Evolutionary conservation across 192 early-diverging fungal genomes (phyloP).

Genomic region (Coemansia aciculifera): DNA sequence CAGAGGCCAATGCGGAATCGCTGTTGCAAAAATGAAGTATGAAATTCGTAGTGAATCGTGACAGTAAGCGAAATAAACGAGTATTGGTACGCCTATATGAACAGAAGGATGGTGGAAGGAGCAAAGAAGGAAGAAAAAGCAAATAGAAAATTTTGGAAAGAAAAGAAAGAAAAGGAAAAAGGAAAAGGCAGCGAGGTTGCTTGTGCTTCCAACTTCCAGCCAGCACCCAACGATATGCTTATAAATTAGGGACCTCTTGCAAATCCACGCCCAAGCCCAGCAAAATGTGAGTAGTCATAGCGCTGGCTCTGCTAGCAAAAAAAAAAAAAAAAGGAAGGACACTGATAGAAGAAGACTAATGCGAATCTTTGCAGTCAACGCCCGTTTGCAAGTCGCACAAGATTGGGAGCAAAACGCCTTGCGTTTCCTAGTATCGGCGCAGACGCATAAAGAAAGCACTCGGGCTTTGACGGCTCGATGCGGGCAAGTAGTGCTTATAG

Average conservation of each 20-base stretch:
- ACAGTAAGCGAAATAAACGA: background rate
- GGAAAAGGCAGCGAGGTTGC: background rate
- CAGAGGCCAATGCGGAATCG: background rate
- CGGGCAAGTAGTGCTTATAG: conserved; percentile 85
- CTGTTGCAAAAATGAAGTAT: background rate
- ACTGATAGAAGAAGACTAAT: background rate
- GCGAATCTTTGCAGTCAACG: background rate
- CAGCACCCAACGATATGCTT: too few species aligned
- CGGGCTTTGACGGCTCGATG: conserved; percentile 68
- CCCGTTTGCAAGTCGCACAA: background rate
- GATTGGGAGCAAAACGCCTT: background rate
- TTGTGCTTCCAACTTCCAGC: background rate
- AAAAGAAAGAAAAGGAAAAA: background rate
- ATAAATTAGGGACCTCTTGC: background rate
- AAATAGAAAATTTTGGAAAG: conserved; percentile 3
- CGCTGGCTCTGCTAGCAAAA: background rate
- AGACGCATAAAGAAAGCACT: conserved; percentile 89
- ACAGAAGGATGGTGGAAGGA: conserved; percentile 7
- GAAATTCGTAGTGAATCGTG: background rate
- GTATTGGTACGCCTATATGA: background rate
- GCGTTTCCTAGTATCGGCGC: conserved; percentile 56
- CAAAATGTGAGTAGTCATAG: background rate
- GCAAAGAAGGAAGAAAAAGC: conserved; percentile 1
- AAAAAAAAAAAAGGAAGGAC: background rate
- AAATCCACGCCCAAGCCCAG: background rate